Percentiles rank a stretch among this genome's conserved stretches.
phyloP scores from a whole-genome alignment of 176 grass and related monocot species.

The Musa itinerans region DNA sequence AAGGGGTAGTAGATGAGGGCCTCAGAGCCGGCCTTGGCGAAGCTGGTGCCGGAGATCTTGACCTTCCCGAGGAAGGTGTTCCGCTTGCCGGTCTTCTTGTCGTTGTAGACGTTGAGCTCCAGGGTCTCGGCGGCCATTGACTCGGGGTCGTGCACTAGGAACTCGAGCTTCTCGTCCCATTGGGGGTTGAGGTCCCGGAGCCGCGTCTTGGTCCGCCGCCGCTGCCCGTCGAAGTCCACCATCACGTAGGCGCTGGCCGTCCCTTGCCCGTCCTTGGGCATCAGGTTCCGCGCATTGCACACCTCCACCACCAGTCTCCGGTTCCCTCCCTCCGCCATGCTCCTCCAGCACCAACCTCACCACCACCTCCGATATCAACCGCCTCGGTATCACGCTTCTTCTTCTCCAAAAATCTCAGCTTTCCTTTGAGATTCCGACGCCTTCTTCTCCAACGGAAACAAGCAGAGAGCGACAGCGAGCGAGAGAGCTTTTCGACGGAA shows the following conservation, averaged over 20 bases:
- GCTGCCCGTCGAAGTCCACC: conserved; percentile 98
- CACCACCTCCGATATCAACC: no score
- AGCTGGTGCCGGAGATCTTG: conserved; percentile 49
- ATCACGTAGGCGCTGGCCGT: conserved; percentile 91
- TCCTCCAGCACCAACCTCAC: not conserved
- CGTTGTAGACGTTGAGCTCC: conserved; percentile 97
- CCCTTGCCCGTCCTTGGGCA: conserved; percentile 97
- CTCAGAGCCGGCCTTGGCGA: conserved; percentile 52
- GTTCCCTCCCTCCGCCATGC: conserved; percentile 42
- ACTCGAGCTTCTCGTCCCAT: conserved; percentile 88
- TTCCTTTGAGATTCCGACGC: not conserved
- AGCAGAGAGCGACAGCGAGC: not conserved
- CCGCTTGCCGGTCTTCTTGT: conserved; percentile 64
- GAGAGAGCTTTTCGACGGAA: not conserved
- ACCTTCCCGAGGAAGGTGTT: conserved; percentile 93
- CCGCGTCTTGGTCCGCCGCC: conserved; percentile 71
- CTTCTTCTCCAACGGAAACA: not conserved
- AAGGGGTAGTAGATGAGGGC: conserved; percentile 82
- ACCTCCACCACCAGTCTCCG: conserved; percentile 78
- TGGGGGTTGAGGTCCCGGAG: conserved; percentile 81
- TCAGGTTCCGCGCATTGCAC: conserved; percentile 84
- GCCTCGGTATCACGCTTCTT: no score
- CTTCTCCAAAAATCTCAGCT: not conserved
- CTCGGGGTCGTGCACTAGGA: conserved; percentile 58
- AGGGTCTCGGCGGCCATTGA: conserved; percentile 51